These are phyloP conservation scores for Metschnikowia anglica DNA, from an alignment of 805 yeast species.

Conservation along the genomic window DNA sequence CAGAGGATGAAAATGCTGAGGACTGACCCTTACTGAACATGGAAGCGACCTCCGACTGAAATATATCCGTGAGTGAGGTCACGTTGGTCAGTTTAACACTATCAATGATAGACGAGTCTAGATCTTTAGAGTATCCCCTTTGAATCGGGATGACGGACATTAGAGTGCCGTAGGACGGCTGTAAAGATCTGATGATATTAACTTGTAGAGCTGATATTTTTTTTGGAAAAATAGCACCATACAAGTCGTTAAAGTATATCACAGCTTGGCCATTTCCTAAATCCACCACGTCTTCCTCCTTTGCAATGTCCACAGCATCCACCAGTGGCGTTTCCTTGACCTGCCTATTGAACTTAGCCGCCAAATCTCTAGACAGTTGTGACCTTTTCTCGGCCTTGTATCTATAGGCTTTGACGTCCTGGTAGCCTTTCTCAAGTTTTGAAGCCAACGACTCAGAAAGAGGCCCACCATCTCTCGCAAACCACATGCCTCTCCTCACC, in stretches of 20 bases:
- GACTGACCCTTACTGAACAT: conserved; percentile 22
- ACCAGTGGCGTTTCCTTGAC: conserved; percentile 9
- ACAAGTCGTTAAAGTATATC: conserved; percentile 39
- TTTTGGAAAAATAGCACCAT: conserved; percentile 50
- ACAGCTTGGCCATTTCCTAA: conserved; percentile 37
- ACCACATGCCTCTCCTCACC: conserved; percentile 86
- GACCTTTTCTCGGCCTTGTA: conserved; percentile 16
- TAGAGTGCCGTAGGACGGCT: conserved; percentile 34
- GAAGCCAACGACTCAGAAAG: conserved; percentile 48
- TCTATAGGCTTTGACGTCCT: conserved; percentile 29
- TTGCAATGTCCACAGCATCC: conserved; percentile 19
- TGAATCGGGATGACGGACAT: conserved; percentile 50
- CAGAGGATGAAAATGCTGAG: conserved; percentile 5
- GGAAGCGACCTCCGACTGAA: conserved; percentile 30
- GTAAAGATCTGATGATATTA: conserved; percentile 36
- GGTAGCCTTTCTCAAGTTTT: conserved; percentile 59
- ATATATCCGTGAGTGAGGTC: conserved; percentile 33
- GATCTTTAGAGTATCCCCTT: conserved; percentile 48
- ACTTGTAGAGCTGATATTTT: conserved; percentile 41
- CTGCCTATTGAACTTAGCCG: conserved; percentile 23
- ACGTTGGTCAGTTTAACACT: conserved; percentile 33
- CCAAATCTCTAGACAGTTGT: conserved; percentile 15
- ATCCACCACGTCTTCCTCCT: conserved; percentile 31
- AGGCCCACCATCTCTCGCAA: conserved; percentile 56
- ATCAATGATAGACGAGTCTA: conserved; percentile 33